Evolutionary conservation across 2,329 filamentous ascomycete species (phyloP).

Genomic region (Exutisphaerella laricina): DNA sequence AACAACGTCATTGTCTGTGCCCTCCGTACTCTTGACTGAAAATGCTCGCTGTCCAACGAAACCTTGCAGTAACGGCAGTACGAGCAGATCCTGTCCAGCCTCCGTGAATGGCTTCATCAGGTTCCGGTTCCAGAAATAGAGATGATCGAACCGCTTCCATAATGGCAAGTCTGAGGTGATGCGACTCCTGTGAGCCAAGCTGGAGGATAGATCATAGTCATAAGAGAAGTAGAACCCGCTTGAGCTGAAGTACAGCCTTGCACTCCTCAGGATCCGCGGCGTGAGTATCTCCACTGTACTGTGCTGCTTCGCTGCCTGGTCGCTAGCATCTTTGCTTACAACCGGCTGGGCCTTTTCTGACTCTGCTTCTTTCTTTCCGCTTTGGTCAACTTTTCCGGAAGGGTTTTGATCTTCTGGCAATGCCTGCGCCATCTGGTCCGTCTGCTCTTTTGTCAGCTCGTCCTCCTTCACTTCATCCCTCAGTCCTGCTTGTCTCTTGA

Average conservation of each 20-base stretch:
- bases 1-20: slow-evolving; percentile 27
- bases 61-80: slow-evolving; percentile 83
- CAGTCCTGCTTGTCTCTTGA: slow-evolving; percentile 63
- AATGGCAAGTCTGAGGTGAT: slow-evolving; percentile 53
- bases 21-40: slow-evolving; percentile 36
- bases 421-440: slow-evolving; percentile 31
- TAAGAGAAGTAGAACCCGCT: slow-evolving; percentile 94
- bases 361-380: slow-evolving; percentile 6
- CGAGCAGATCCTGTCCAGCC: slow-evolving; percentile 62
- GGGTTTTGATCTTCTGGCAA: slow-evolving; percentile 17
- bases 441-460: slow-evolving; percentile 31
- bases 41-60: slow-evolving; percentile 87
- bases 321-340: background rate
- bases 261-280: slow-evolving; percentile 77
- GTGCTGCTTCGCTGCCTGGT: slow-evolving; percentile 3
- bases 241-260: slow-evolving; percentile 75
- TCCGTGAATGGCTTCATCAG: slow-evolving; percentile 69
- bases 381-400: slow-evolving; percentile 21
- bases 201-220: slow-evolving; percentile 82
- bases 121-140: slow-evolving; percentile 86
- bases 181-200: slow-evolving; percentile 41
- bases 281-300: slow-evolving; percentile 49
- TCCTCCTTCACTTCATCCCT: slow-evolving; percentile 45
- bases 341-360: slow-evolving; percentile 1
- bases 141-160: slow-evolving; percentile 61